phyloP scores from a whole-genome alignment of 345 rosid species.

The Sisymbrium altissimum region DNA sequence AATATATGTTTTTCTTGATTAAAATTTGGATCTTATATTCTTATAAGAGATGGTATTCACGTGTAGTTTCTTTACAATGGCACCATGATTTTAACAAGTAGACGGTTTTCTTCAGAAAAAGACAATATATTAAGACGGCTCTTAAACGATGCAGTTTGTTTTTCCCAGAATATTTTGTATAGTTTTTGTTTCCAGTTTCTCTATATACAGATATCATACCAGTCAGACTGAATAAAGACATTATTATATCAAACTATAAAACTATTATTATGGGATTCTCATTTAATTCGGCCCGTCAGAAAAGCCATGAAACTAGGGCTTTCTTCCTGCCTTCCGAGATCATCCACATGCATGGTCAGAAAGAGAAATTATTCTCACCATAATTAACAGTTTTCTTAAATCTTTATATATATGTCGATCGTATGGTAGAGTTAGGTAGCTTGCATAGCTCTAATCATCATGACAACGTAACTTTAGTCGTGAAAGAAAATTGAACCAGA shows the following conservation, averaged over 20 bases:
- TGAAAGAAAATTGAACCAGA: neutral
- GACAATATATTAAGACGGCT: neutral
- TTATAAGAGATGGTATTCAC: too few relatives aligned
- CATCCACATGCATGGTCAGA: constrained; percentile 31
- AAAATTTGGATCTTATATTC: too few relatives aligned
- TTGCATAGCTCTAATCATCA: neutral
- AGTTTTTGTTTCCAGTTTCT: neutral
- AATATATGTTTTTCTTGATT: too few relatives aligned
- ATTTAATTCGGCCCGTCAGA: constrained; percentile 21
- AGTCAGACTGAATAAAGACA: neutral
- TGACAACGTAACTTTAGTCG: neutral
- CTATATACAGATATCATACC: neutral
- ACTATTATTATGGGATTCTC: neutral
- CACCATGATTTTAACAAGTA: too few relatives aligned
- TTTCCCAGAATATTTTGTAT: neutral
- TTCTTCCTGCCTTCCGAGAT: constrained; percentile 12
- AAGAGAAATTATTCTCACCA: constrained; percentile 9
- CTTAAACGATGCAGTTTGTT: neutral
- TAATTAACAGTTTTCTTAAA: neutral
- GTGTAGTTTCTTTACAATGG: too few relatives aligned
- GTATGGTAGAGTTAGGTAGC: neutral
- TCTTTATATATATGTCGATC: neutral
- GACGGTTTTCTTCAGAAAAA: neutral
- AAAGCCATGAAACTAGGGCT: constrained; percentile 35
- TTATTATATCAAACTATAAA: neutral